Evolutionary conservation across 192 early-diverging fungal genomes (phyloP), one percentile per base, ranked within the genome.

Genomic region (Geranomyces michiganensis): DNA sequence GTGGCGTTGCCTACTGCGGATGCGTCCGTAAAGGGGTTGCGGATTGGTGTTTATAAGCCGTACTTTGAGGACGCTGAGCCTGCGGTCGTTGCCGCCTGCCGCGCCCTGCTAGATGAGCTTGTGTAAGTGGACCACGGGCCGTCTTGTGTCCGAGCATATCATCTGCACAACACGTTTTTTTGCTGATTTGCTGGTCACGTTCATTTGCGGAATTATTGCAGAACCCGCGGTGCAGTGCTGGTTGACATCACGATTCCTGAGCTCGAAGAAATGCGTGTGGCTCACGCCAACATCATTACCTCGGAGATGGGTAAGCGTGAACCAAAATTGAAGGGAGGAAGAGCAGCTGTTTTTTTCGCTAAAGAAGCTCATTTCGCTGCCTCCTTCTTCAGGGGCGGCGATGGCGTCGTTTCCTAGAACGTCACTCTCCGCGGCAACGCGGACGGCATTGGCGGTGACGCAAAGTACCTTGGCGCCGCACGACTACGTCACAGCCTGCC

Each of bases 251-350:
- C 72, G 10, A 79, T 91, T 59, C 86, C 86, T 4, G 83, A 90
- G 36, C 72, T 92, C 13, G 81, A 88, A 33, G 67, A 77, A 33
- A 71, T 81, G 9, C 70, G 80, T 62, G 76, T 78, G 60, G 89
- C 89, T 0, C 92, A 93, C 73, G 67, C 74, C 8, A 82, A 89
- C 29, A 85, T 89, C 8, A 91, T 93, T 59, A 74, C 64, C 2
- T 79, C 82, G 27, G 92, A 93, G 70, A 83, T 90, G 75, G 61
- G 33, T 60, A 60, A 33, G 17, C n/a, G 17, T n/a, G 51, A 3
- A 24, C 24, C 24, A 24, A 24, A 53, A n/a, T 53, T 15, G 4
- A 26, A 24, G 46, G 10, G 10, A 10, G 12, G 19, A 10, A 26
- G 3, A 4, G 19, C 51, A 24, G 4, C 7, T 53, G 24, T 17